Evolutionary conservation across 1,139 yeast genomes (phyloP), one percentile per base, ranked within the genome.

Genomic region (Saccharomyces pastorianus): DNA sequence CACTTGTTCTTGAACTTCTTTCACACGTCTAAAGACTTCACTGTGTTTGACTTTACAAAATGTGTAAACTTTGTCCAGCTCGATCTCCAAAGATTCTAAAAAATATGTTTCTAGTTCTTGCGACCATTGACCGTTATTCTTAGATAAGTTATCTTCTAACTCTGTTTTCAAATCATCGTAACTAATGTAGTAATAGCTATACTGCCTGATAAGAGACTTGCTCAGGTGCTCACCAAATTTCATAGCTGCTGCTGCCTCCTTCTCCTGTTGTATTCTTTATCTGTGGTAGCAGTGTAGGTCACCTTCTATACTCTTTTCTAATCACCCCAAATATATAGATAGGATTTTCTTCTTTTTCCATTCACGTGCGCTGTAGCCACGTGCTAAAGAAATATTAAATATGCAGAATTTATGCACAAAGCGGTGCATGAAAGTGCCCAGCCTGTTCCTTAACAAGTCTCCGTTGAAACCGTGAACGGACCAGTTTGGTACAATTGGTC

Each of bases 161-260:
- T 83, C 85, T 63, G 85, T 83, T 71, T 91, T 91, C 69, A 91
- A 78, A 68, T 89, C 96, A 73, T 90, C 96, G 65, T 91, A 91
- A 51, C 90, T 79, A 62, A 91, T 85, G 70, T 91, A 91, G 73
- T 91, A 91, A 75, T 85, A 90, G 62, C 87, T 83, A 72, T 90
- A 91, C 73, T 89, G 95, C 68, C 85, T 82, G 67, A 85, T 85
- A 59, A 86, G 80, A 32, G 89, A 83, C 61, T 83, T 81, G 66
- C 85, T 80, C 63, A 85, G 76, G 60, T 84, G 88, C 65, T 85
- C 91, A 32, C 95, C 95, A 64, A 86, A 86, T 74, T 85, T 66
- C 68, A 67, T 64, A 38, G 25, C 25, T 38, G 13, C 20, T 31
- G 34, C 20, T 13, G 26, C 20, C n/a, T 32, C 17, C 3, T 26